A percentile compares a stretch with the other conserved stretches of the same genome.
Conservation (phyloP, 148 eudicot species). For the Spergularia marina region DNA sequence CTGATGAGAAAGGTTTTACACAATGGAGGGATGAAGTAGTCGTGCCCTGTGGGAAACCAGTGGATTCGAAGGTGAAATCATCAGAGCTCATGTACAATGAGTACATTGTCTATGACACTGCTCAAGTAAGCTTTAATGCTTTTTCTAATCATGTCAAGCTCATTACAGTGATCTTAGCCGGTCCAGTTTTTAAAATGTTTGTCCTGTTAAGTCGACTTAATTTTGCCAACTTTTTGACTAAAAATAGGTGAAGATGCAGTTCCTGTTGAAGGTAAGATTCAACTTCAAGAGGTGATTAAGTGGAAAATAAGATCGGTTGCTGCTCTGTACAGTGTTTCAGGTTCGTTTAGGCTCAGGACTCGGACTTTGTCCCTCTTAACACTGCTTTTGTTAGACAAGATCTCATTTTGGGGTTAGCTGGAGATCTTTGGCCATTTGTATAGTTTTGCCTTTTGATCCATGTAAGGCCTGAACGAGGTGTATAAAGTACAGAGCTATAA, state of each 20-base stretch:
- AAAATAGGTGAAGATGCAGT: conserved; percentile 96
- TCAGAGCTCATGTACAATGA: conserved; percentile 93
- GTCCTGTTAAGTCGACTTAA: background rate
- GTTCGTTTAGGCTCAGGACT: conserved; percentile 14
- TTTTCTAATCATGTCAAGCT: background rate
- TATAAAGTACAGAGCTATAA: no score
- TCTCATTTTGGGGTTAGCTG: conserved; percentile 66
- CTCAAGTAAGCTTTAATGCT: conserved; percentile 66
- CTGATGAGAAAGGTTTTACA: conserved; percentile 55
- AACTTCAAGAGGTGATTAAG: conserved; percentile 63
- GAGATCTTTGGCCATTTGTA: conserved; percentile 33
- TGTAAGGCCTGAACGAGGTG: background rate
- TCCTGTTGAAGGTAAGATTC: conserved; percentile 84
- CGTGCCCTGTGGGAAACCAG: conserved; percentile 96
- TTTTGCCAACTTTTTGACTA: background rate
- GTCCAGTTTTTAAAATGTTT: background rate
- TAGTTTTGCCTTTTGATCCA: background rate
- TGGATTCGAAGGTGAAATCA: conserved; percentile 63
- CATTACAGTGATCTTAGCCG: background rate
- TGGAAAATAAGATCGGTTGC: background rate
- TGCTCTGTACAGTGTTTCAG: conserved; percentile 13
- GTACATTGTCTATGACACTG: conserved; percentile 88
- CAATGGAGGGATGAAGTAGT: conserved; percentile 85
- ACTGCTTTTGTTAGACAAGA: conserved; percentile 28
- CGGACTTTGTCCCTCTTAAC: background rate